Base-by-base conservation (phyloP, 495 filamentous ascomycete genomes). In the Ascodesmis nigricans region DNA sequence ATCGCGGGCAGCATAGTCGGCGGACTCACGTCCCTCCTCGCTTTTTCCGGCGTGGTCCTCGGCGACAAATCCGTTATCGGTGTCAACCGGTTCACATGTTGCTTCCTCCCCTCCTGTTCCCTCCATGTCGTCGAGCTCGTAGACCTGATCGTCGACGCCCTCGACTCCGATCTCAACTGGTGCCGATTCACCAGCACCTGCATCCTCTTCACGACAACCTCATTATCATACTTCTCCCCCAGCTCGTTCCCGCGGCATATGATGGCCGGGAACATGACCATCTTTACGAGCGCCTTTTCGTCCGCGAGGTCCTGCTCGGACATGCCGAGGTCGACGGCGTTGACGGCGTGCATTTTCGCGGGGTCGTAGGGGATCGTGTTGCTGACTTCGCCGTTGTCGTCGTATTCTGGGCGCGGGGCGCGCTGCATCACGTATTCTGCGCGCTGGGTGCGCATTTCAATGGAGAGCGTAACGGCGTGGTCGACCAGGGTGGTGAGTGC, bases 361-460 rank as follows among this genome's bases (percentile, higher is more conserved):
- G 83, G 76, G 50, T 84, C 90, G 68, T 95, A 97, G 34, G 60
- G 59, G 10, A 91, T 73, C 28, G 80, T 76, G 24, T 73, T 75
- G 21, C 64, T 63, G 11, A 95, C 67, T 45, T 92, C 84, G 45
- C 87, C 87, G 41, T 80, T 75, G 42, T 71, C 75, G 55, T 95
- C 83, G 58, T 87, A 95, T 47, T 91, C 80, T 7, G 90, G 84
- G 43, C 82, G 78, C n/a, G 90, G 63, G 5, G 87, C 83, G 3
- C 84, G 84, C 4, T 91, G 71, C 83, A 97, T 93, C 55, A 87
- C 80, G 56, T 84, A 97, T 54, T 93, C 83, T 11, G 87, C 80
- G 9, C 82, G 65, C 52, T 97, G 87, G 11, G 74, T 84, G 44
- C 87, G 78, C 90, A 97, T 93, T 60, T 93, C 81, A 41, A 95